Conservation (phyloP, 345 rosid species). For the Eucalyptus guilfoylei region DNA sequence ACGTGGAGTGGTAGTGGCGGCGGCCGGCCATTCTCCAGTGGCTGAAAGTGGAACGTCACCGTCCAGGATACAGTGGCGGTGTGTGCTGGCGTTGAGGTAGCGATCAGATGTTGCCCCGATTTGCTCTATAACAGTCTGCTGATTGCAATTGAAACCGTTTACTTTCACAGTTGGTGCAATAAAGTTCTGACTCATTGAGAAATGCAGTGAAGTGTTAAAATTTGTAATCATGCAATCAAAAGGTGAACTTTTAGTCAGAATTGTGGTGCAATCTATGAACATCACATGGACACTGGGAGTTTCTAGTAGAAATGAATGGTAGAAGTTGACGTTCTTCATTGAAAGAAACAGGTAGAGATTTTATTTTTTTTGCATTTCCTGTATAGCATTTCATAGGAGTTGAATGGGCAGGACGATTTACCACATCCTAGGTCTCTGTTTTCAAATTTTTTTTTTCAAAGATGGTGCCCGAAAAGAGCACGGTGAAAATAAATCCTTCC, state of each 20-base stretch:
- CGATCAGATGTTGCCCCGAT: background rate
- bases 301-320: background rate
- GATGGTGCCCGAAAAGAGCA: background rate
- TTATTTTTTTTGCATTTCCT: background rate
- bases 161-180: background rate
- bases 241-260: background rate
- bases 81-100: slow-evolving; percentile 4
- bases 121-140: background rate
- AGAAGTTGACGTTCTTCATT: background rate
- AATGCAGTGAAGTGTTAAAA: background rate
- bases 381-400: background rate
- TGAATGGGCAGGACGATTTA: background rate
- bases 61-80: background rate
- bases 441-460: background rate
- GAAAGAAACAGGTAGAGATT: background rate
- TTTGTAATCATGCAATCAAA: background rate
- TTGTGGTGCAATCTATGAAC: background rate
- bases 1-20: slow-evolving; percentile 13
- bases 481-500: background rate
- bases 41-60: slow-evolving; percentile 14
- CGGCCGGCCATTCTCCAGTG: slow-evolving; percentile 3
- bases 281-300: background rate
- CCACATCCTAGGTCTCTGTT: background rate
- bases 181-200: background rate
- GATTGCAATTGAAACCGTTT: background rate